Percentiles rank a stretch among this genome's conserved stretches.
phyloP scores from a whole-genome alignment of 805 yeast genomes.

The Metschnikowia similis region DNA sequence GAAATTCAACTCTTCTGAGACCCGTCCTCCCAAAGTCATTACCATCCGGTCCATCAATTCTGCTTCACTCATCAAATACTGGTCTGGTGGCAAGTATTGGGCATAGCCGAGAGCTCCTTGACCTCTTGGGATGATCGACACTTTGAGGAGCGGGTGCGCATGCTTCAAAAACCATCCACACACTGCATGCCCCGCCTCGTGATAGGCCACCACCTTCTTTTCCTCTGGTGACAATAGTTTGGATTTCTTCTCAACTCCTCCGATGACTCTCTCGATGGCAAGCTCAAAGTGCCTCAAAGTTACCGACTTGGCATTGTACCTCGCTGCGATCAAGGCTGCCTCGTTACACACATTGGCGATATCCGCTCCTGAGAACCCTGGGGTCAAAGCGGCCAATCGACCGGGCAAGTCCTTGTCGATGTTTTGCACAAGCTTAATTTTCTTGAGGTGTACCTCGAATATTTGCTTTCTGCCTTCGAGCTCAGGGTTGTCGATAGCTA shows the following conservation, averaged over 20 bases:
- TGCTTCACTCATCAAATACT: slow-evolving; percentile 68
- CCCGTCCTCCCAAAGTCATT: slow-evolving; percentile 94
- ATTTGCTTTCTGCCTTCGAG: slow-evolving; percentile 85
- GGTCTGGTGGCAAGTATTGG: slow-evolving; percentile 88
- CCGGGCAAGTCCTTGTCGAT: slow-evolving; percentile 63
- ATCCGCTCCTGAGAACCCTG: slow-evolving; percentile 95
- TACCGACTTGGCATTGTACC: slow-evolving; percentile 61
- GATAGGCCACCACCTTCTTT: slow-evolving; percentile 83
- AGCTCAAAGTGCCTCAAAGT: slow-evolving; percentile 75
- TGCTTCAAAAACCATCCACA: slow-evolving; percentile 88
- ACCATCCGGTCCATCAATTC: slow-evolving; percentile 82
- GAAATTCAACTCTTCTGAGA: slow-evolving; percentile 85
- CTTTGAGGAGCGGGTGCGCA: slow-evolving; percentile 90
- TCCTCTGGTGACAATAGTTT: slow-evolving; percentile 75
- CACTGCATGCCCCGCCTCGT: slow-evolving; percentile 96
- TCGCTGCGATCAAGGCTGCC: slow-evolving; percentile 90
- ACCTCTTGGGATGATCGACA: slow-evolving; percentile 92
- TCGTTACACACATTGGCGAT: slow-evolving; percentile 93
- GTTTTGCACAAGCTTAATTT: slow-evolving; percentile 47
- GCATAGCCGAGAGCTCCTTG: slow-evolving; percentile 96
- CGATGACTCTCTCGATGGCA: slow-evolving; percentile 91
- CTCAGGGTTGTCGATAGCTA: slow-evolving; percentile 82
- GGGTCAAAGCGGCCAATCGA: slow-evolving; percentile 84
- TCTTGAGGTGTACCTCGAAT: slow-evolving; percentile 71
- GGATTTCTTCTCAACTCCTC: slow-evolving; percentile 87